Evolutionary conservation across 106 monocot species (phyloP).

Genomic region (Phalaenopsis aphrodite): DNA sequence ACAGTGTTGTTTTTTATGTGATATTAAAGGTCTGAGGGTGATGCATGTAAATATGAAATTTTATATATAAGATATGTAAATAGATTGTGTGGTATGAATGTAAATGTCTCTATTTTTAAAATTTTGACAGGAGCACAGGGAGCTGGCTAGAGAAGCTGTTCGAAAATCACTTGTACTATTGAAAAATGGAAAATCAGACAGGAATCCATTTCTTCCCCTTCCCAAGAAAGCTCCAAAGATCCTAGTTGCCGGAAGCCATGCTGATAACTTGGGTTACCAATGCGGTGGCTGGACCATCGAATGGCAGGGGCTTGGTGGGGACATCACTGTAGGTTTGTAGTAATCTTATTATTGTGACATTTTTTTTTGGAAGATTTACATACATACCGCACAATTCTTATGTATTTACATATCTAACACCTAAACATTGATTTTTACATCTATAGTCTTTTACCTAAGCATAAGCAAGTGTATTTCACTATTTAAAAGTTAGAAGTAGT

Average conservation of each 20-base stretch:
- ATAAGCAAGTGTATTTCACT: no score
- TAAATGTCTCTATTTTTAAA: background rate
- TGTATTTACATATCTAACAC: no score
- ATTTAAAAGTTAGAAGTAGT: no score
- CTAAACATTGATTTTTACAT: no score
- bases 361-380: background rate
- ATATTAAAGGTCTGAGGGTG: no score
- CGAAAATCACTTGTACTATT: conserved; percentile 56
- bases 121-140: conserved; percentile 46
- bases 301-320: conserved; percentile 34
- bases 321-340: conserved; percentile 1
- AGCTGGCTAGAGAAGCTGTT: conserved; percentile 60
- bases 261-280: conserved; percentile 61
- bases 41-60: no score
- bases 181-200: conserved; percentile 48
- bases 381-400: no score
- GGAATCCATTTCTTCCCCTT: conserved; percentile 37
- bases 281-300: conserved; percentile 77
- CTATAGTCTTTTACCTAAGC: no score
- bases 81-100: no score
- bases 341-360: background rate
- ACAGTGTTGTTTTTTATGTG: no score
- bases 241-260: conserved; percentile 64
- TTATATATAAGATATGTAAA: no score
- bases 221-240: conserved; percentile 50